A percentile compares a stretch with the other conserved stretches of the same genome.
Evolutionary conservation across 73 alveolate species (phyloP).

Genomic region (Paramecium pentaurelia): DNA sequence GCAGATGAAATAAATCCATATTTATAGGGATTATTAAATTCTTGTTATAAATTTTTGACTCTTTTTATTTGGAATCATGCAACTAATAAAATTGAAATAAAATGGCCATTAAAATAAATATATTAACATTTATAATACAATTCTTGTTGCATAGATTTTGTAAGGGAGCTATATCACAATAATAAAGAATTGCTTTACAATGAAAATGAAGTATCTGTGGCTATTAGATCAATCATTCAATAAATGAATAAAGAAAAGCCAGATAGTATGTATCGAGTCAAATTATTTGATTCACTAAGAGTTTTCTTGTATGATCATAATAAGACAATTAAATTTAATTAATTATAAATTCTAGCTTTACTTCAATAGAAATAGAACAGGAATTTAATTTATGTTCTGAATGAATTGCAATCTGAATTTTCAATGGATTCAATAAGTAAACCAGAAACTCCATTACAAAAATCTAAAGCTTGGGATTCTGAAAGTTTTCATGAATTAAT

Average conservation of each 20-base stretch:
- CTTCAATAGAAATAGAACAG: background rate
- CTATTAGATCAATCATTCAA: background rate
- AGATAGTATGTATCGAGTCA: background rate
- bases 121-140: background rate
- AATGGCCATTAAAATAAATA: conserved; percentile 34
- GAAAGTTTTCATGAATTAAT: background rate
- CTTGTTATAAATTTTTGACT: conserved; percentile 17
- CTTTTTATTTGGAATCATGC: conserved; percentile 50
- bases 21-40: background rate
- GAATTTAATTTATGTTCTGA: background rate
- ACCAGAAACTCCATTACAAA: background rate
- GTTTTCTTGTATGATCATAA: conserved; percentile 35
- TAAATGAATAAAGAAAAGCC: background rate
- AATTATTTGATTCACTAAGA: conserved; percentile 2
- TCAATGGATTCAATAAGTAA: background rate
- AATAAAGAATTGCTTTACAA: conserved; percentile 32
- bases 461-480: background rate
- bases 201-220: conserved; percentile 4
- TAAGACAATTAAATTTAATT: background rate
- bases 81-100: background rate
- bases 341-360: background rate
- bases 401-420: background rate
- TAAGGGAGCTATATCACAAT: background rate
- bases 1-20: background rate
- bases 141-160: conserved; percentile 4